Percentiles rank a stretch among this genome's conserved stretches.
These are phyloP conservation scores for Backusella tarrabulga DNA, from an alignment of 192 early-diverging fungal genomes.

Conservation along the genomic window DNA sequence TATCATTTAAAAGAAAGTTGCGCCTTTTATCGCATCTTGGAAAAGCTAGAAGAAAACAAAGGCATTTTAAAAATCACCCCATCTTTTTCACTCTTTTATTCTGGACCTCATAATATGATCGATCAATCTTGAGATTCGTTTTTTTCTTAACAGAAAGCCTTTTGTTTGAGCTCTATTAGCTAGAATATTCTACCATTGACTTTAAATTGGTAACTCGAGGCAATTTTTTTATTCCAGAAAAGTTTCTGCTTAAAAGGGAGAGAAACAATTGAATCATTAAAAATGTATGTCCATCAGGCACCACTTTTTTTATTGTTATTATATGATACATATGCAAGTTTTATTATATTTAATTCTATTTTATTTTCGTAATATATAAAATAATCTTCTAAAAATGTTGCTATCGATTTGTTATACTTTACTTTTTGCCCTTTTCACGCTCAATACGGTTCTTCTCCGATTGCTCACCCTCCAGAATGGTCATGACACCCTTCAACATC, in stretches of 20 bases:
- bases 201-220: too few relatives aligned
- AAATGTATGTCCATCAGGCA: not conserved
- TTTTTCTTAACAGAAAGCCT: not conserved
- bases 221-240: not conserved
- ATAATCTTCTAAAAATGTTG: not conserved
- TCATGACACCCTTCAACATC: constrained; percentile 91
- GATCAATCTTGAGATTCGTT: not conserved
- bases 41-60: not conserved
- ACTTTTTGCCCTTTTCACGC: constrained; percentile 51
- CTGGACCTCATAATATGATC: too few relatives aligned
- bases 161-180: too few relatives aligned
- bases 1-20: not conserved
- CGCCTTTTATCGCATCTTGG: not conserved
- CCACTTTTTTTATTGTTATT: not conserved
- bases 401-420: not conserved
- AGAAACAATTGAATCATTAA: too few relatives aligned
- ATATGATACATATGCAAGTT: not conserved
- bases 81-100: too few relatives aligned
- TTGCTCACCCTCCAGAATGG: constrained; percentile 81
- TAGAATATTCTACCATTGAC: too few relatives aligned
- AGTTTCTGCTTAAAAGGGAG: not conserved
- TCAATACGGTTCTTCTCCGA: constrained; percentile 71
- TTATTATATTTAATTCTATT: not conserved
- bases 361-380: not conserved
- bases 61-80: too few relatives aligned